These are phyloP conservation scores for Saccharomycopsis sp. DNA, from an alignment of 805 yeast species.

Conservation along the genomic window DNA sequence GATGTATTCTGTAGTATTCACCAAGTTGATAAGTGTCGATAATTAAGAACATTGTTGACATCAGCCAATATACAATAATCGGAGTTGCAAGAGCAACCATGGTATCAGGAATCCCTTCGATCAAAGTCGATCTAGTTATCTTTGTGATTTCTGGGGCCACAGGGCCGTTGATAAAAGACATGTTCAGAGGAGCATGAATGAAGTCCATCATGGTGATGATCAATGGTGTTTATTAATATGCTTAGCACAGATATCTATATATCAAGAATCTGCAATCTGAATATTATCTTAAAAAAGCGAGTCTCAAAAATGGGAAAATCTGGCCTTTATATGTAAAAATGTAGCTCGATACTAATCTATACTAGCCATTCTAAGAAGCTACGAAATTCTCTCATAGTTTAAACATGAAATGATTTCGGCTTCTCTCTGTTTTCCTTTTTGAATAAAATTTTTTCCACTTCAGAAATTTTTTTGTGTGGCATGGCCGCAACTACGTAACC, in stretches of 20 bases:
- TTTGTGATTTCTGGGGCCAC: conserved; percentile 27
- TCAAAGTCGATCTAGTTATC: conserved; percentile 35
- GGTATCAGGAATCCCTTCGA: conserved; percentile 65
- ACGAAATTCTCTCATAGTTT: neutral
- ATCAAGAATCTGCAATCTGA: no score
- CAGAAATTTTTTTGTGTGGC: neutral
- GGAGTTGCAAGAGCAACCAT: conserved; percentile 68
- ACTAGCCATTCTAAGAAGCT: no score
- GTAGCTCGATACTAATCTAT: neutral
- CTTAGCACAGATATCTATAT: no score
- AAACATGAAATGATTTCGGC: neutral
- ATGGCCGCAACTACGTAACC: neutral
- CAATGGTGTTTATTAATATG: no score
- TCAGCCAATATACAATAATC: conserved; percentile 75
- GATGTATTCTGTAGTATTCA: conserved; percentile 83
- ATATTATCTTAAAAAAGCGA: neutral
- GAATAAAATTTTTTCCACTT: neutral
- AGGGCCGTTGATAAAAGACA: conserved; percentile 5
- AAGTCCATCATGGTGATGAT: neutral
- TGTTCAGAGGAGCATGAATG: neutral
- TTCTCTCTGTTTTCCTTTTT: neutral
- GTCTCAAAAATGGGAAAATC: neutral
- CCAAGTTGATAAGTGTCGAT: conserved; percentile 71
- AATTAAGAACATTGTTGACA: conserved; percentile 65
- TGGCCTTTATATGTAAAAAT: neutral